These are phyloP conservation scores for Paraconiothyrium sp. DNA, from an alignment of 2,329 filamentous ascomycete species.

Conservation along the genomic window DNA sequence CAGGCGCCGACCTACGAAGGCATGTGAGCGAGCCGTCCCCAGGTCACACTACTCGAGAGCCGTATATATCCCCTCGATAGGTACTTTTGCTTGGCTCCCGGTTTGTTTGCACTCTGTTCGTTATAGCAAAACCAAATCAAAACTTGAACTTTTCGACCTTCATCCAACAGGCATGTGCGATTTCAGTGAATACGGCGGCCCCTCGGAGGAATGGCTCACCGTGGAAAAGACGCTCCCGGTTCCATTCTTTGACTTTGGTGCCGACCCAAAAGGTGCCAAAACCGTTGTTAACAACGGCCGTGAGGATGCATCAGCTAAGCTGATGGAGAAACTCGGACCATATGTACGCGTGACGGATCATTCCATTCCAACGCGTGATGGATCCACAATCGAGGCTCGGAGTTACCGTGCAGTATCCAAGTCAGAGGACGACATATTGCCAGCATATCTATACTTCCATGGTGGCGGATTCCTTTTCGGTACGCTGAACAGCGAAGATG, in stretches of 20 bases:
- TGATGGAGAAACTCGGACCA: slow-evolving; percentile 32
- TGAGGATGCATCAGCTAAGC: slow-evolving; percentile 30
- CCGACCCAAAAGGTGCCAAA: slow-evolving; percentile 27
- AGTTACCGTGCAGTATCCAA: slow-evolving; percentile 56
- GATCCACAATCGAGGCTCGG: slow-evolving; percentile 55
- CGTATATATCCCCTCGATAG: background rate
- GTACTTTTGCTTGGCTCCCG: background rate
- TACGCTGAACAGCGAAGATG: slow-evolving; percentile 63
- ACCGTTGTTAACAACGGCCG: slow-evolving; percentile 34
- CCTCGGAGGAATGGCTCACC: slow-evolving; percentile 46
- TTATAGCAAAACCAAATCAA: background rate
- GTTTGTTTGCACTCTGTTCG: background rate
- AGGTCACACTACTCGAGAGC: background rate
- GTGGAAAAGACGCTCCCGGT: slow-evolving; percentile 40
- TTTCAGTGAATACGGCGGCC: slow-evolving; percentile 43
- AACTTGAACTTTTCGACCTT: background rate
- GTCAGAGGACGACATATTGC: slow-evolving; percentile 50
- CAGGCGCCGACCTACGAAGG: background rate
- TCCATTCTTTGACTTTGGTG: slow-evolving; percentile 30
- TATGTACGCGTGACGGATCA: slow-evolving; percentile 33
- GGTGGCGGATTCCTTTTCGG: slow-evolving; percentile 68
- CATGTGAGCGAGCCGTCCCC: background rate
- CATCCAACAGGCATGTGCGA: slow-evolving; percentile 21
- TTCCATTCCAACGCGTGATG: slow-evolving; percentile 57
- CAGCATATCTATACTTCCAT: slow-evolving; percentile 60